A percentile compares a stretch with the other conserved stretches of the same genome.
Evolutionary conservation across 345 rosid species (phyloP).

Genomic region (Euphorbia tirucalli): DNA sequence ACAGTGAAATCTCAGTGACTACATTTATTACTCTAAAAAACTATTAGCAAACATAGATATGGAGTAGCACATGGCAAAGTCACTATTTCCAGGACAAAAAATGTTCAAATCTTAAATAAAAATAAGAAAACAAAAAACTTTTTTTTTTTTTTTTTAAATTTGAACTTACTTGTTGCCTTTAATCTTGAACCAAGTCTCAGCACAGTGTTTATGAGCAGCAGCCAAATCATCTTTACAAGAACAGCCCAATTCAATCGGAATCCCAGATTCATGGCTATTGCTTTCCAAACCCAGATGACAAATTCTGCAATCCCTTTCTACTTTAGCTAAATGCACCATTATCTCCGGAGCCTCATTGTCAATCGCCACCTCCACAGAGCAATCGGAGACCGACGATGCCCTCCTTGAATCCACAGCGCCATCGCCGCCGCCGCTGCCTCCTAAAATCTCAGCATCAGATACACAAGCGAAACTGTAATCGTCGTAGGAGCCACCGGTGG

Average conservation of each 20-base stretch:
- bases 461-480: conserved; percentile 50
- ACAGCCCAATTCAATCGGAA: conserved; percentile 75
- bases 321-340: conserved; percentile 44
- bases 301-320: conserved; percentile 70
- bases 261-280: conserved; percentile 58
- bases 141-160: too few species aligned
- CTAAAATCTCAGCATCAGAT: conserved; percentile 35
- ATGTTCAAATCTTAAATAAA: not conserved
- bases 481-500: conserved; percentile 71
- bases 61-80: not conserved
- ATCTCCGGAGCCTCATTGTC: conserved; percentile 38
- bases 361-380: conserved; percentile 56
- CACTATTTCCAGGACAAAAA: not conserved
- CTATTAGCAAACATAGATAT: not conserved
- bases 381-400: conserved; percentile 54
- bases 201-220: conserved; percentile 91
- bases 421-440: conserved; percentile 9
- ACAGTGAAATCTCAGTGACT: not conserved
- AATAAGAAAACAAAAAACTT: too few species aligned
- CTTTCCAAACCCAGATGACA: conserved; percentile 87
- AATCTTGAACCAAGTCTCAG: conserved; percentile 97
- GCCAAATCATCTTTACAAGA: conserved; percentile 94
- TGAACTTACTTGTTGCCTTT: conserved; percentile 79
- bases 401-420: conserved; percentile 46
- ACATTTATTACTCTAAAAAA: not conserved